These are phyloP conservation scores for Botryotinia globosa DNA, from an alignment of 2,329 filamentous ascomycete species.

Conservation along the genomic window DNA sequence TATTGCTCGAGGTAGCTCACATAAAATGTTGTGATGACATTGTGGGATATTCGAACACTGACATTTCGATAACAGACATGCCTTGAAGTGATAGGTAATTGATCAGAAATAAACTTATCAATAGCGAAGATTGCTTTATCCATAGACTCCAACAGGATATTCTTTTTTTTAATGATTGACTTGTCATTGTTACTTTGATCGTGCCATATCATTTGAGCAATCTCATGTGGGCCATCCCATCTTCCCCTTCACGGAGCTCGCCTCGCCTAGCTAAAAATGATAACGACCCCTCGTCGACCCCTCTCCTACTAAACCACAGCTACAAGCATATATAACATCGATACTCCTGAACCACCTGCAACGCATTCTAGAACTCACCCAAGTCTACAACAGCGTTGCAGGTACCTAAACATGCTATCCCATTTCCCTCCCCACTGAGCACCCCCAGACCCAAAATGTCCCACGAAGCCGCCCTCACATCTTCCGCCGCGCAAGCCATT, in stretches of 20 bases:
- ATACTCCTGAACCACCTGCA: background rate
- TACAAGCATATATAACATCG: background rate
- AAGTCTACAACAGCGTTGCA: slow-evolving; percentile 10
- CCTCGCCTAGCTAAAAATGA: background rate
- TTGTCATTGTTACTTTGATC: too few species aligned
- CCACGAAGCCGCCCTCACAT: slow-evolving; percentile 33
- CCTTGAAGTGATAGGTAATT: background rate
- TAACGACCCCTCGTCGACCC: background rate
- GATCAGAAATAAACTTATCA: background rate
- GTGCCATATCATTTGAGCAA: background rate
- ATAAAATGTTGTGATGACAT: background rate
- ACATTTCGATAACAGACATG: background rate
- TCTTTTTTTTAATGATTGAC: too few species aligned
- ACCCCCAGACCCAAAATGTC: slow-evolving; percentile 25
- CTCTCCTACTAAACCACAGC: background rate
- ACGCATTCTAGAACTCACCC: background rate
- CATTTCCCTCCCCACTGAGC: background rate
- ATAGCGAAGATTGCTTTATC: background rate
- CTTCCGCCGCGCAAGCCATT: slow-evolving; percentile 28
- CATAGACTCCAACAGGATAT: background rate
- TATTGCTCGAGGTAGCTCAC: background rate
- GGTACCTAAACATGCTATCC: slow-evolving; percentile 23
- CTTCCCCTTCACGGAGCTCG: slow-evolving; percentile 2
- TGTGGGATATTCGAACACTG: background rate
- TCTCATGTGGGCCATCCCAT: background rate